These are phyloP conservation scores for Fusarium veterinarium DNA, from an alignment of 2,329 filamentous ascomycete species.

Conservation along the genomic window DNA sequence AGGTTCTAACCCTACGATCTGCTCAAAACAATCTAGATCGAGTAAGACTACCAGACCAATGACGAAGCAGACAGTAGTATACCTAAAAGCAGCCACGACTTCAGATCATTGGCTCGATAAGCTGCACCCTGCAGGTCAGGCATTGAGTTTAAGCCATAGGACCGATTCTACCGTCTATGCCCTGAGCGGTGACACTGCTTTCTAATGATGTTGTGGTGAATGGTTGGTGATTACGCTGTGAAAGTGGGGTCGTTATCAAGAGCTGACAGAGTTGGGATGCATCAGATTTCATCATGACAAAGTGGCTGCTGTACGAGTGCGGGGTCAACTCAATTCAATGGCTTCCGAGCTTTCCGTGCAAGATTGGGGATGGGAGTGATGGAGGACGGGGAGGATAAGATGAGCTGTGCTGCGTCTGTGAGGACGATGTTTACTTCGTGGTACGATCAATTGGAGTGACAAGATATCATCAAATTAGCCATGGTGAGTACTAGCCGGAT, in stretches of 20 bases:
- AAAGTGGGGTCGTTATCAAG: neutral
- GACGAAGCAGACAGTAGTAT: neutral
- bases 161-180: neutral
- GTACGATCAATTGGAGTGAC: neutral
- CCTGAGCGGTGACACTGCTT: neutral
- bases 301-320: conserved; percentile 9
- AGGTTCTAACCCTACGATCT: neutral
- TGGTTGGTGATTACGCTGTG: neutral
- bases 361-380: neutral
- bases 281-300: conserved; percentile 24
- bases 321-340: conserved; percentile 4
- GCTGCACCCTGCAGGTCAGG: neutral
- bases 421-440: fast-evolving
- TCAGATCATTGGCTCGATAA: conserved; percentile 4
- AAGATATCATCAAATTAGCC: neutral
- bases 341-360: neutral
- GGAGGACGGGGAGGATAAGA: neutral
- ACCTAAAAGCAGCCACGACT: neutral
- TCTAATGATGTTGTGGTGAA: neutral
- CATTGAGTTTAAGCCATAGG: neutral
- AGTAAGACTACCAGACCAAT: conserved; percentile 10
- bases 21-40: neutral
- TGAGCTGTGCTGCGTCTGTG: neutral
- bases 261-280: neutral
- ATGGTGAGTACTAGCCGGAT: neutral